Base-by-base conservation (phyloP, 371 early-diverging fungal species). In the Zancudomyces culisetae region DNA sequence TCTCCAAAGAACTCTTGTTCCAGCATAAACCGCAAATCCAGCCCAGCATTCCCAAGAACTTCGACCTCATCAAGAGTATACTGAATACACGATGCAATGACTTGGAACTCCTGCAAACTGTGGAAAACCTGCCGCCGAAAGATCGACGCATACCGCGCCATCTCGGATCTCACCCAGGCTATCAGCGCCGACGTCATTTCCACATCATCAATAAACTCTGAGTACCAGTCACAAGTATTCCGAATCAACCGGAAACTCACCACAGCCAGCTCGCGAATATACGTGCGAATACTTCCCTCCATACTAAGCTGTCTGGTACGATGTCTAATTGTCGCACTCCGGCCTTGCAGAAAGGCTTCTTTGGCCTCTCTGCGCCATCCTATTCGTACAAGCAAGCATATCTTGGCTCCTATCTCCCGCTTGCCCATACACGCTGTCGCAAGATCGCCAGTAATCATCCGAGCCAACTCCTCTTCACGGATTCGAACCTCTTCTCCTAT, bases 141-240 rank as follows among this genome's bases (percentile, higher is more conserved):
- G 47, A 84, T 81, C n/a, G 73, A 76, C 0, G 84, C 85, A 65
- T 84, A 92, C 23, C 74, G 68, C 29, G 81, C 82, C 42, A 92
- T 78, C 57, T 94, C 90, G 51, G 74, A 73, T 28, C 78, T 68
- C 13, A 88, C 86, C 95, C 95, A 94, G 19, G 84, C 86, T 19
- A 94, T 79, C 53, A 94, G 83, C 4, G 86, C 22, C 19, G 90
- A 89, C 0, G 87, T 77, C 87, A 92, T 83, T 27, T 76, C 75
- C 47, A 86, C 76, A 56, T 89, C 87, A 22, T 78, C 76, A 62
- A 94, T 92, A 2, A 87, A 80, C 29, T 73, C 78, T 51, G 81
- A 75, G 64, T 85, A 94, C 95, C 95, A 94, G 51, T 90, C 88
- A 53, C 89, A 88, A 0, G 93, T 90, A 58, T 90, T 89, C 56